Conservation (phyloP, 2,329 filamentous ascomycete species). For the Microthyrium microscopicum region DNA sequence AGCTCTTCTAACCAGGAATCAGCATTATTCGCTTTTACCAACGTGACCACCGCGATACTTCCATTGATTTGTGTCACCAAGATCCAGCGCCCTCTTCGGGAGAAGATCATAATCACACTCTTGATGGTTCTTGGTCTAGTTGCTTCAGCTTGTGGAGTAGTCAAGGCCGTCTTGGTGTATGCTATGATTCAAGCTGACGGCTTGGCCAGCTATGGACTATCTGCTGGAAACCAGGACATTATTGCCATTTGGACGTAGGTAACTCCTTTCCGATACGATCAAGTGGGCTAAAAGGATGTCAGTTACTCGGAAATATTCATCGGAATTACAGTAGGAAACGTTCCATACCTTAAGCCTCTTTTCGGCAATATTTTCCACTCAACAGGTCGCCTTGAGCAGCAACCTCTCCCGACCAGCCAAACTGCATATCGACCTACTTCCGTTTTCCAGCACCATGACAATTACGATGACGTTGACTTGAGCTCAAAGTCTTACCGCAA, state of each 20-base stretch:
- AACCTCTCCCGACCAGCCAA: no score
- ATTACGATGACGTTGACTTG: no score
- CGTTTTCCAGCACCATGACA: no score
- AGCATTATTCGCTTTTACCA: slow-evolving; percentile 5
- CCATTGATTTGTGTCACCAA: slow-evolving; percentile 6
- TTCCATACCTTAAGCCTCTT: slow-evolving; percentile 5
- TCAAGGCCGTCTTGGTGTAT: slow-evolving; percentile 2
- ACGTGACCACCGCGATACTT: slow-evolving; percentile 5
- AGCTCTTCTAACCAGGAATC: neutral
- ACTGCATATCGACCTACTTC: no score
- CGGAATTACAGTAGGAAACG: slow-evolving; percentile 6
- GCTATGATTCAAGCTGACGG: neutral
- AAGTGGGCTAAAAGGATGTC: neutral
- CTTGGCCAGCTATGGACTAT: neutral
- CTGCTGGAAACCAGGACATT: no score
- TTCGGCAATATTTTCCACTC: slow-evolving; percentile 5
- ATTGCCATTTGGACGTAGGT: slow-evolving; percentile 6
- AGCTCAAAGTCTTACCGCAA: no score
- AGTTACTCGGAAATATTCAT: slow-evolving; percentile 5
- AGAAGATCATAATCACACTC: slow-evolving; percentile 2
- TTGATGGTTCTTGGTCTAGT: slow-evolving; percentile 7
- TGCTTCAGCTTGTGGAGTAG: slow-evolving; percentile 2
- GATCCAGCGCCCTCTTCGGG: slow-evolving; percentile 8
- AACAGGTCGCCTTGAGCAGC: no score
- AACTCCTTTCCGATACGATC: neutral